These are phyloP conservation scores for Dendryphion nanum DNA, from an alignment of 2,329 filamentous ascomycete genomes.

Conservation along the genomic window DNA sequence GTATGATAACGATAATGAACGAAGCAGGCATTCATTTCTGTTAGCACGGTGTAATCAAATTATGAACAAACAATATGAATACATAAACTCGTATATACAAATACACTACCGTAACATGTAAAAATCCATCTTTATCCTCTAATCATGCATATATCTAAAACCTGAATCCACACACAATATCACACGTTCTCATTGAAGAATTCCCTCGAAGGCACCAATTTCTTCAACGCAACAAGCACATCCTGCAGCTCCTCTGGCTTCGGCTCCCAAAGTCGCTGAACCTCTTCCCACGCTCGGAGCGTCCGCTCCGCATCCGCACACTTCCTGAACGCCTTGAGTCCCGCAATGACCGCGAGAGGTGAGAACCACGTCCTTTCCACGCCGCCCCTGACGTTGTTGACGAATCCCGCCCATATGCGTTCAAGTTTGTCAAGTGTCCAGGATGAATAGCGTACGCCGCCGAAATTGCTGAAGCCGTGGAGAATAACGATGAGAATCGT, in stretches of 20 bases:
- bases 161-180: too few relatives aligned
- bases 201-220: conserved; percentile 15
- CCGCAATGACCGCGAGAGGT: conserved; percentile 22
- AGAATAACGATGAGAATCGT: conserved; percentile 79
- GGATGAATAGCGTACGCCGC: conserved; percentile 60
- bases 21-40: too few relatives aligned
- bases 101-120: too few relatives aligned
- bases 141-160: too few relatives aligned
- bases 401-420: conserved; percentile 26
- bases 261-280: conserved; percentile 39
- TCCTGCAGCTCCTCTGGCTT: conserved; percentile 32
- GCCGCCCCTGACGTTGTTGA: conserved; percentile 16
- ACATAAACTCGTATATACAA: too few relatives aligned
- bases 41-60: too few relatives aligned
- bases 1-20: too few relatives aligned
- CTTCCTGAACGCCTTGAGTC: conserved; percentile 58
- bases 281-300: conserved; percentile 54
- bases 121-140: too few relatives aligned
- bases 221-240: conserved; percentile 23
- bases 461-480: conserved; percentile 76
- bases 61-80: too few relatives aligned
- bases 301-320: conserved; percentile 55
- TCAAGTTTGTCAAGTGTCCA: conserved; percentile 74
- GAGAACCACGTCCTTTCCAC: conserved; percentile 29
- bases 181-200: conserved; percentile 11